Conservation (phyloP, 441 rosid genomes). For the Oxalis stricta region DNA sequence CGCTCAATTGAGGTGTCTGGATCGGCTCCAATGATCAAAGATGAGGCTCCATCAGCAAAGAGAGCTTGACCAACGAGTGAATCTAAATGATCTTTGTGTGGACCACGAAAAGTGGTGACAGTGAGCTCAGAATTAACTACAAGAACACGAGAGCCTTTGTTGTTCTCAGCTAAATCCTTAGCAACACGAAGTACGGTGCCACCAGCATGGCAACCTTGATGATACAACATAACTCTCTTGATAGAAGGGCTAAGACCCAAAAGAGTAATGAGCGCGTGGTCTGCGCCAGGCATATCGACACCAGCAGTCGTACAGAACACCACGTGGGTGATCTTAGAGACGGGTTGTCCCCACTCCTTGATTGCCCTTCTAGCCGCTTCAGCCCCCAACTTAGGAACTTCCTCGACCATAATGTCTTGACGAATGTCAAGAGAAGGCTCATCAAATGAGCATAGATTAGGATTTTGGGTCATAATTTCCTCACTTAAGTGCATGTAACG, state of each 20-base stretch:
- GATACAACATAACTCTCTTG: constrained; percentile 37
- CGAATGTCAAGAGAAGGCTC: constrained; percentile 34
- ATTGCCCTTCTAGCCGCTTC: constrained; percentile 34
- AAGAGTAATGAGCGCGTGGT: constrained; percentile 33
- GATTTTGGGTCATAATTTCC: constrained; percentile 29
- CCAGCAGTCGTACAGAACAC: constrained; percentile 37
- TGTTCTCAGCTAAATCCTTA: constrained; percentile 38
- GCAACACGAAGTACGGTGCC: constrained; percentile 33
- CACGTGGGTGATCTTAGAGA: constrained; percentile 34
- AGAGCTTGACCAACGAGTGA: constrained; percentile 36
- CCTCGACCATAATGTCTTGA: constrained; percentile 29
- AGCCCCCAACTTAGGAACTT: constrained; percentile 28
- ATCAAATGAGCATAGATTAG: constrained; percentile 15
- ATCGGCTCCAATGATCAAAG: constrained; percentile 27
- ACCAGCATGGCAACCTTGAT: constrained; percentile 31
- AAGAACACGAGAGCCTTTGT: constrained; percentile 28
- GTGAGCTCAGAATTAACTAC: constrained; percentile 29
- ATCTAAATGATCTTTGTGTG: constrained; percentile 22
- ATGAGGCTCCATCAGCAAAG: constrained; percentile 32
- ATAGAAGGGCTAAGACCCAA: constrained; percentile 29
- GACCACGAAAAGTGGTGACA: constrained; percentile 26
- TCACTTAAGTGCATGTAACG: constrained; percentile 26
- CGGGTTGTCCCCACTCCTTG: constrained; percentile 39
- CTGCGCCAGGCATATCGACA: constrained; percentile 36
- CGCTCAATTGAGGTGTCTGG: constrained; percentile 15